These are phyloP conservation scores for Hyaloscypha variabilis DNA, from an alignment of 495 filamentous ascomycete species.

Conservation along the genomic window DNA sequence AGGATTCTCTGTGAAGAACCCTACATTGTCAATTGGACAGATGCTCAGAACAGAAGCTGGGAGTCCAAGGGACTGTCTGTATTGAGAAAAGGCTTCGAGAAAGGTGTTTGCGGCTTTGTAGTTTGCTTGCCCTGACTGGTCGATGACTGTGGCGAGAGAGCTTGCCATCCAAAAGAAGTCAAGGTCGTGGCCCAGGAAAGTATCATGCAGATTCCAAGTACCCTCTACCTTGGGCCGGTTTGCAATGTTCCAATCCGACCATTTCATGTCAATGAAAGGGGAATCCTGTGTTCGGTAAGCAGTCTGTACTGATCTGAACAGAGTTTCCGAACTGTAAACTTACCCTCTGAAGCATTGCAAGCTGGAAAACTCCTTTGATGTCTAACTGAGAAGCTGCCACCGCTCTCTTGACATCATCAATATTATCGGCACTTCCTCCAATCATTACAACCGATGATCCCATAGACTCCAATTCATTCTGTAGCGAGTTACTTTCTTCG, in stretches of 20 bases:
- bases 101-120: slow-evolving; percentile 67
- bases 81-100: slow-evolving; percentile 52
- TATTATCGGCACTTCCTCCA: neutral
- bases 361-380: slow-evolving; percentile 51
- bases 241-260: slow-evolving; percentile 41
- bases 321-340: neutral
- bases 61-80: slow-evolving; percentile 45
- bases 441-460: slow-evolving; percentile 6
- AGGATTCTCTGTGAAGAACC: neutral
- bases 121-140: slow-evolving; percentile 59
- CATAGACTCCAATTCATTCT: slow-evolving; percentile 3
- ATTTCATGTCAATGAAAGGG: slow-evolving; percentile 36
- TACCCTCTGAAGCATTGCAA: slow-evolving; percentile 48
- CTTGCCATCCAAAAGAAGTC: slow-evolving; percentile 71
- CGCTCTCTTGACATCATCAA: slow-evolving; percentile 1
- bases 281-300: neutral
- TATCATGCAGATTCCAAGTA: slow-evolving; percentile 52
- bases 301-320: slow-evolving; percentile 33
- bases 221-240: slow-evolving; percentile 49
- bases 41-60: slow-evolving; percentile 36
- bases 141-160: slow-evolving; percentile 59
- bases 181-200: slow-evolving; percentile 26
- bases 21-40: neutral
- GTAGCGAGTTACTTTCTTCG: slow-evolving; percentile 10
- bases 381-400: neutral